Conservation (phyloP, 2,329 filamentous ascomycete species). For the Fusarium bactridioides region DNA sequence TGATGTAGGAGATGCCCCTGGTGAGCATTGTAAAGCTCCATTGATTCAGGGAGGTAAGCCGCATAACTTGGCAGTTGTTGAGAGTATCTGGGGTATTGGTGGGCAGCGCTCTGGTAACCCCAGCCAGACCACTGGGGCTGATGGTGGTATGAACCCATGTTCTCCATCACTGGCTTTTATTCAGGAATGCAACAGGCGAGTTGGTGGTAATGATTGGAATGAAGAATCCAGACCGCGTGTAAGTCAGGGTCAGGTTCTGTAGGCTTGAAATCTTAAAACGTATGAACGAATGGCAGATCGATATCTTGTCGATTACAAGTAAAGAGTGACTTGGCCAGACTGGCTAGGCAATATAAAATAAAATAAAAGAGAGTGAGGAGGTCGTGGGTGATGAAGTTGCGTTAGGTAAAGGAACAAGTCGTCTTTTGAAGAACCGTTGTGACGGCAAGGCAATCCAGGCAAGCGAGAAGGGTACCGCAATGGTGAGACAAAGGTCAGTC, state of each 20-base stretch:
- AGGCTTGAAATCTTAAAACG: neutral
- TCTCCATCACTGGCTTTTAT: conserved; percentile 33
- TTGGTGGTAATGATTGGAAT: conserved; percentile 30
- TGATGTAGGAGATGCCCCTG: conserved; percentile 49
- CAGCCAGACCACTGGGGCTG: conserved; percentile 49
- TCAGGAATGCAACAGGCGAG: conserved; percentile 21
- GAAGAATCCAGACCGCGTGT: conserved; percentile 21
- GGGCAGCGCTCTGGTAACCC: conserved; percentile 43
- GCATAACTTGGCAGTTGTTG: conserved; percentile 47
- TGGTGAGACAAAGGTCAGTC: conserved; percentile 46
- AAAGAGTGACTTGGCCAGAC: conserved; percentile 37
- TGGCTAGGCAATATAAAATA: conserved; percentile 21
- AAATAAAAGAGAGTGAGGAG: conserved; percentile 33
- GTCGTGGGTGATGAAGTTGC: conserved; percentile 22
- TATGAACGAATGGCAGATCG: conserved; percentile 24
- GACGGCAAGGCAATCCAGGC: conserved; percentile 32
- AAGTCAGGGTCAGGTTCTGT: conserved; percentile 4
- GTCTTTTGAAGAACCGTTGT: conserved; percentile 41
- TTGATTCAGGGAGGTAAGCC: conserved; percentile 49
- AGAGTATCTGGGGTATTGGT: conserved; percentile 45
- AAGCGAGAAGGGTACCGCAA: conserved; percentile 45
- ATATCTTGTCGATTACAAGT: conserved; percentile 12
- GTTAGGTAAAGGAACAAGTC: conserved; percentile 31
- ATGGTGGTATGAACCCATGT: conserved; percentile 47
- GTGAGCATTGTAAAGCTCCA: conserved; percentile 50